A percentile compares a stretch with the other conserved stretches of the same genome.
These are phyloP conservation scores for Xylaria telfairii DNA, from an alignment of 495 filamentous ascomycete genomes.

Conservation along the genomic window DNA sequence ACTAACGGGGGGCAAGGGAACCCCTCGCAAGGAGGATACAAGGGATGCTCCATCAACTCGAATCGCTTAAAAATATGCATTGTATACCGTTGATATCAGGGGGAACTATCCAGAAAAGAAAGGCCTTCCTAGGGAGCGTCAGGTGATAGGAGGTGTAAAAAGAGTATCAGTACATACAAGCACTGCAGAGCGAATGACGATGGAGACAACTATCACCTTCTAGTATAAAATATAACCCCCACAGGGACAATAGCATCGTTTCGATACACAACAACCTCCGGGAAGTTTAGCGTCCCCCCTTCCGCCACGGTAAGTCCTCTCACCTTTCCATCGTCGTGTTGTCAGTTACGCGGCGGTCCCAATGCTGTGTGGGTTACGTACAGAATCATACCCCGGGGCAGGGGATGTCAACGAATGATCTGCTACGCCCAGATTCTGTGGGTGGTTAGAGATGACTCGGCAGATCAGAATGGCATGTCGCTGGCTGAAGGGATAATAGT, in stretches of 20 bases:
- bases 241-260: slow-evolving; percentile 5
- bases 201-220: background rate
- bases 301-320: slow-evolving; percentile 2
- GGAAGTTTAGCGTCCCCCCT: background rate
- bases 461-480: slow-evolving; percentile 3
- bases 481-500: background rate
- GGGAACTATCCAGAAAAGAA: no score
- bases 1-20: no score
- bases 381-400: slow-evolving; percentile 5
- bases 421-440: background rate
- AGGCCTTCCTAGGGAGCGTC: no score
- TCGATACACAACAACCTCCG: slow-evolving; percentile 10
- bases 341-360: background rate
- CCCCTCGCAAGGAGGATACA: no score
- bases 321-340: slow-evolving; percentile 2
- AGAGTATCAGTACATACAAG: no score
- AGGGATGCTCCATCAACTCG: no score
- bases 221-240: background rate
- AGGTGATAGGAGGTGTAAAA: no score
- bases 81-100: no score
- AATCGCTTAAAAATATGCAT: no score
- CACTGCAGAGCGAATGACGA: background rate
- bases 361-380: background rate
- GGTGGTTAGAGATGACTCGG: background rate
- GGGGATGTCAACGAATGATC: slow-evolving; percentile 1